phyloP scores from a whole-genome alignment of 257 asterid genomes.

The Gentiana macrophylla region DNA sequence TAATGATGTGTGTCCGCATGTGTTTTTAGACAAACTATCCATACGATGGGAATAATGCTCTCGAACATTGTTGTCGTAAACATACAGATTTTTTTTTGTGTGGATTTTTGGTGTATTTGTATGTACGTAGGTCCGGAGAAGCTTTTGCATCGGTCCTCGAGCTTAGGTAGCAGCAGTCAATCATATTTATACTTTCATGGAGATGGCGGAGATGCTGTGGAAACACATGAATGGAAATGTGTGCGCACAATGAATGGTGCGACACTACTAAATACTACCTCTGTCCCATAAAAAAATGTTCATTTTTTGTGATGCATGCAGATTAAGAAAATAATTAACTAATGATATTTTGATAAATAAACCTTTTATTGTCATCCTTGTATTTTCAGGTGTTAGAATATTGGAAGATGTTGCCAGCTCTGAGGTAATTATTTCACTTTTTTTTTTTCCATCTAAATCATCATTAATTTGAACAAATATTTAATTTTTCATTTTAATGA shows the following conservation, averaged over 20 bases:
- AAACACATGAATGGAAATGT: conserved; percentile 93
- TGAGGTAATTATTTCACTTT: conserved; percentile 33
- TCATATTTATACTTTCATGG: conserved; percentile 49
- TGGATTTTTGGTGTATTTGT: neutral
- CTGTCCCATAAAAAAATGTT: no score
- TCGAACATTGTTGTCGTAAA: no score
- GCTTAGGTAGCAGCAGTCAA: conserved; percentile 28
- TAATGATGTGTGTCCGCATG: no score
- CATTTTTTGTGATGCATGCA: no score
- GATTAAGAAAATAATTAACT: no score
- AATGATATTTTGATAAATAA: no score
- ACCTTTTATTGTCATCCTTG: neutral
- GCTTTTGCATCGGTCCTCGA: conserved; percentile 74
- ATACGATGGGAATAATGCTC: no score
- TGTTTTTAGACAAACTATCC: no score
- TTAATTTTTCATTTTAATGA: conserved; percentile 6
- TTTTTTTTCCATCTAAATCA: neutral
- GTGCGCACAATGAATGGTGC: conserved; percentile 83
- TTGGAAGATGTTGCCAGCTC: conserved; percentile 76
- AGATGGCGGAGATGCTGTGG: conserved; percentile 70
- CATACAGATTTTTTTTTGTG: neutral
- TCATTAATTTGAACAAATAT: neutral
- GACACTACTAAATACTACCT: neutral
- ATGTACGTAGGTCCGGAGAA: conserved; percentile 60
- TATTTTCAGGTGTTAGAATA: conserved; percentile 82